These are phyloP conservation scores for Termitomyces sp. DNA, from an alignment of 768 basidiomycete genomes.

Conservation along the genomic window DNA sequence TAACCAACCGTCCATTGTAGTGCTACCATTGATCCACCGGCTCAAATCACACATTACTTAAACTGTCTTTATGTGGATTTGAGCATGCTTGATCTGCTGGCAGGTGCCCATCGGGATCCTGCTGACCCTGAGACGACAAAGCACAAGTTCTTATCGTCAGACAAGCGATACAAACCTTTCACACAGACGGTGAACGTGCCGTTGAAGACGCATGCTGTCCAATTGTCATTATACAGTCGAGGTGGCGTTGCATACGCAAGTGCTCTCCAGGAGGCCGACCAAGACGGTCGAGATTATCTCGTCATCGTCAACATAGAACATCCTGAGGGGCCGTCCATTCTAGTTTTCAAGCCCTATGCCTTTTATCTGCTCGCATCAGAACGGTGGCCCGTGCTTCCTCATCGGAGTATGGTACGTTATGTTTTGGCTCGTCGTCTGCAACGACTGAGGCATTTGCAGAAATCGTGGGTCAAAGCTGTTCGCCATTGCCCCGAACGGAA, in stretches of 20 bases:
- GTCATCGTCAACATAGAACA: neutral
- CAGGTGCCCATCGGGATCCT: slow-evolving; percentile 6
- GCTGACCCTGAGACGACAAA: neutral
- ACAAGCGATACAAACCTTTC: neutral
- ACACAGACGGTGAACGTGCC: neutral
- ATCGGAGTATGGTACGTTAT: neutral
- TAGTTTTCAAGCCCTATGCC: neutral
- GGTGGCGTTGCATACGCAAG: neutral
- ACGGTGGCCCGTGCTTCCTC: neutral
- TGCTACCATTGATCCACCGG: slow-evolving; percentile 37
- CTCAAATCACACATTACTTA: slow-evolving; percentile 42
- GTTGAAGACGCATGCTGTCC: neutral
- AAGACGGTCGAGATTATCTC: neutral
- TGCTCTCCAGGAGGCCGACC: neutral
- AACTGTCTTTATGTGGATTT: slow-evolving; percentile 39
- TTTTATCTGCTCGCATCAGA: neutral
- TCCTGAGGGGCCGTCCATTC: neutral
- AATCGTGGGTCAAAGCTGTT: slow-evolving; percentile 47
- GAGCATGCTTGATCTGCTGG: slow-evolving; percentile 37
- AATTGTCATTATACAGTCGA: neutral
- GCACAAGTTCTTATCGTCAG: neutral
- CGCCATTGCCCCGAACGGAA: slow-evolving; percentile 49
- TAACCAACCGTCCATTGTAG: slow-evolving; percentile 24
- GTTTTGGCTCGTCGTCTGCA: neutral
- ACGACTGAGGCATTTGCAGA: slow-evolving; percentile 21